Percentiles rank a stretch among this genome's conserved stretches.
phyloP scores from a whole-genome alignment of 1,284 basidiomycete genomes.

The Pterulicium gracile region DNA sequence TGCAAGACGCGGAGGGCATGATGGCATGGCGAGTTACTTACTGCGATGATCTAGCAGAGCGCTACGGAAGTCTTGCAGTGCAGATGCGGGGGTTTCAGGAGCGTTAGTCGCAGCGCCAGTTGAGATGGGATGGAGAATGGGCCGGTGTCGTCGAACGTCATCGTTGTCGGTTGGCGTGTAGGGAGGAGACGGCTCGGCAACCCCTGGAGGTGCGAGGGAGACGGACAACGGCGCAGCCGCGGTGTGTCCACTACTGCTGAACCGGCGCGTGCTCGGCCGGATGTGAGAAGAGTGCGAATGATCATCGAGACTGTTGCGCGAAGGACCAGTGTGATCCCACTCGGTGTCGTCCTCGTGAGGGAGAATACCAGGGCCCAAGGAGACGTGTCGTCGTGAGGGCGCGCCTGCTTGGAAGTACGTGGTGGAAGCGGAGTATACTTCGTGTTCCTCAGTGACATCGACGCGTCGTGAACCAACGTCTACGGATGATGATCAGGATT shows the following conservation, averaged over 20 bases:
- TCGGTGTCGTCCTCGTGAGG: not conserved
- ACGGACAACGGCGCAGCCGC: no score
- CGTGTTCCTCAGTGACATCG: not conserved
- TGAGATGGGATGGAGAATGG: not conserved
- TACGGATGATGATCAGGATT: not conserved
- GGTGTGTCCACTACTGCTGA: no score
- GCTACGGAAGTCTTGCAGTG: not conserved
- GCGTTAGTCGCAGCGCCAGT: not conserved
- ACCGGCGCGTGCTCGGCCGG: no score
- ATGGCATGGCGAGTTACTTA: not conserved
- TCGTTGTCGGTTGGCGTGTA: not conserved
- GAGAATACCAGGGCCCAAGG: not conserved
- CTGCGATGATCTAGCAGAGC: not conserved
- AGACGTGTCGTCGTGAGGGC: not conserved
- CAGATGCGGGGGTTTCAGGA: not conserved
- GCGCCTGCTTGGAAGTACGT: slow-evolving; percentile 1
- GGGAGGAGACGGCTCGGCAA: not conserved
- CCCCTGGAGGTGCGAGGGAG: no score
- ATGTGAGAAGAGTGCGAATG: no score
- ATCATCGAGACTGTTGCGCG: no score
- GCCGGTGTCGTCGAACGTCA: not conserved
- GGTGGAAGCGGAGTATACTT: not conserved
- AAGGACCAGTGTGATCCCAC: no score
- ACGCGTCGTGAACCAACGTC: not conserved
- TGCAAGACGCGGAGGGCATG: no score